Evolutionary conservation across 1,284 basidiomycete genomes (phyloP).

Genomic region (Puccinia horiana): DNA sequence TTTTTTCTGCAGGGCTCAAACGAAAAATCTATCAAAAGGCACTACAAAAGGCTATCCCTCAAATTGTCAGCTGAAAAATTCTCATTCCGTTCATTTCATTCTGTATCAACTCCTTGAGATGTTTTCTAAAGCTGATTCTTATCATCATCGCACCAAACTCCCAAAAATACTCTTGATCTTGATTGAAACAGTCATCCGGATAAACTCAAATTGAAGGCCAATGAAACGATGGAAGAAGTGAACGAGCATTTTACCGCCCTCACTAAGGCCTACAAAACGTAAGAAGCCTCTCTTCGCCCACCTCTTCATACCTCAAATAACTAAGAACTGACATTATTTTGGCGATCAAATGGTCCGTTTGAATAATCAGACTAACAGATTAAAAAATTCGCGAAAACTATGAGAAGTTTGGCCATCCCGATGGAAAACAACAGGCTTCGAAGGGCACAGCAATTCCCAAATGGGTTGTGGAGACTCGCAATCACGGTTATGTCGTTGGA

Average conservation of each 20-base stretch:
- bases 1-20: slow-evolving; percentile 63
- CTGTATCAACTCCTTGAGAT: too few relatives aligned
- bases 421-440: slow-evolving; percentile 89
- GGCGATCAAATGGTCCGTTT: neutral
- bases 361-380: slow-evolving; percentile 77
- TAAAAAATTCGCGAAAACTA: slow-evolving; percentile 89
- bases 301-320: neutral
- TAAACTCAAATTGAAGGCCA: slow-evolving; percentile 78
- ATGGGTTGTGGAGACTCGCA: slow-evolving; percentile 90
- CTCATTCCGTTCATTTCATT: neutral
- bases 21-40: slow-evolving; percentile 92
- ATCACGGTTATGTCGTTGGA: slow-evolving; percentile 86
- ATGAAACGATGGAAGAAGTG: slow-evolving; percentile 86
- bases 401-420: slow-evolving; percentile 89
- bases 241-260: slow-evolving; percentile 86
- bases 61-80: slow-evolving; percentile 67
- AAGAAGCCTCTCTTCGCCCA: slow-evolving; percentile 55
- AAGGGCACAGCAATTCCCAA: slow-evolving; percentile 94
- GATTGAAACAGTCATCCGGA: slow-evolving; percentile 77
- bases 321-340: neutral
- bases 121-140: neutral
- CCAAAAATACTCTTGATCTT: slow-evolving; percentile 1
- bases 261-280: slow-evolving; percentile 98
- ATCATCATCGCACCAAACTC: neutral
- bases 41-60: slow-evolving; percentile 88